Conservation (phyloP, 2,329 filamentous ascomycete genomes). For the Alternaria longipes region DNA sequence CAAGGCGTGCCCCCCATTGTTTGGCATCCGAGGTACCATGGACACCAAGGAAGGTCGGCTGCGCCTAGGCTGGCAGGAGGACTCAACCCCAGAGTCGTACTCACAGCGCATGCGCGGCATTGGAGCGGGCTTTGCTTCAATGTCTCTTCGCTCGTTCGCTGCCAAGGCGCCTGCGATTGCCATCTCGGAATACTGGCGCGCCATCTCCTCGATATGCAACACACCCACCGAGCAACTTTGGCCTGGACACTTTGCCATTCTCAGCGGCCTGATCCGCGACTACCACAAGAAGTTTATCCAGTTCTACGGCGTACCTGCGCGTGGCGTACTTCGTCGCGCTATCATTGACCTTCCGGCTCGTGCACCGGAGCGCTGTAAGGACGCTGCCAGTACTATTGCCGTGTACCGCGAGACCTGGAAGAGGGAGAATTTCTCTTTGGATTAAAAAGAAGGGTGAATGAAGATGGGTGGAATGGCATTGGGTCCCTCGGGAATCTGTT, state of each 20-base stretch:
- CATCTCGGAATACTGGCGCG: constrained; percentile 83
- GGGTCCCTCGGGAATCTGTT: not conserved
- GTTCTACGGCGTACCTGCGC: constrained; percentile 80
- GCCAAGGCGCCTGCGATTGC: constrained; percentile 75
- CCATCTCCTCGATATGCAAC: constrained; percentile 79
- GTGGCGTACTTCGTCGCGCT: constrained; percentile 75
- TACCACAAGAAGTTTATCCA: constrained; percentile 78
- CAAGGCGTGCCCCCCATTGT: constrained; percentile 81
- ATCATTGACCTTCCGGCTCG: constrained; percentile 75
- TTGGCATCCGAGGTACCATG: constrained; percentile 81
- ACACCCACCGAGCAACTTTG: constrained; percentile 66
- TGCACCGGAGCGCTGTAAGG: constrained; percentile 35
- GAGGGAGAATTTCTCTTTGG: constrained; percentile 34
- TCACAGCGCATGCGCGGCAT: constrained; percentile 84
- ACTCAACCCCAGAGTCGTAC: constrained; percentile 70
- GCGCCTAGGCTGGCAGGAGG: constrained; percentile 44
- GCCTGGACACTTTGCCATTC: constrained; percentile 58
- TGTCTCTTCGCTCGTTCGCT: constrained; percentile 76
- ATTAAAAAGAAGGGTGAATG: constrained; percentile 7
- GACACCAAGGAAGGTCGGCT: constrained; percentile 62
- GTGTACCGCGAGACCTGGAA: constrained; percentile 46
- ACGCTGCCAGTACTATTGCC: constrained; percentile 41
- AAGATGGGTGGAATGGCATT: not conserved
- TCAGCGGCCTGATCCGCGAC: constrained; percentile 66
- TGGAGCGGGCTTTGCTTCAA: constrained; percentile 82